phyloP scores from a whole-genome alignment of 768 basidiomycete genomes.

The Termitomyces sp. region DNA sequence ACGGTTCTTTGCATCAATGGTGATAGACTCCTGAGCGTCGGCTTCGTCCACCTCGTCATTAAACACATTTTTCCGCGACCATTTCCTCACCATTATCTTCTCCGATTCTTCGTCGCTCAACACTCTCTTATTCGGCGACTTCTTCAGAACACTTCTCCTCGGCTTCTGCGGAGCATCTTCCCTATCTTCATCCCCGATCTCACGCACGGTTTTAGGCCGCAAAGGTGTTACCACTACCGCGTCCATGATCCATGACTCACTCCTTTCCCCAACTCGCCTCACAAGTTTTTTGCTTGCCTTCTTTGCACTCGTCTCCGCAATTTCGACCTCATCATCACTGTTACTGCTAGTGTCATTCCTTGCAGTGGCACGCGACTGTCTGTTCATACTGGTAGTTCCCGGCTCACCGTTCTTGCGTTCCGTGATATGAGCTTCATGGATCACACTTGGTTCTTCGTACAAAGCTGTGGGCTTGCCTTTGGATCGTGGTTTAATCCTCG shows the following conservation, averaged over 20 bases:
- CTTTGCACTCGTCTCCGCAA: conserved; percentile 2
- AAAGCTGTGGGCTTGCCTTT: conserved; percentile 10
- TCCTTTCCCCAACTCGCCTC: conserved; percentile 10
- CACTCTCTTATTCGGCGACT: conserved; percentile 10
- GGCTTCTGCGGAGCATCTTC: conserved; percentile 4
- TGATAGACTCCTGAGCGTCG: conserved; percentile 12
- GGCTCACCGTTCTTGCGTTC: conserved; percentile 11
- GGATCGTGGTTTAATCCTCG: conserved; percentile 14
- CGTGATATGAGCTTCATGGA: conserved; percentile 3
- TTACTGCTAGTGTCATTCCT: conserved; percentile 7
- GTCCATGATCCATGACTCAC: conserved; percentile 13
- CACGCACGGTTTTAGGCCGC: conserved; percentile 1
- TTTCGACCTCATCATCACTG: conserved; percentile 14
- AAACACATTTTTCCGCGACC: not conserved
- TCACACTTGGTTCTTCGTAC: not conserved
- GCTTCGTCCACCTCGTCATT: conserved; percentile 2
- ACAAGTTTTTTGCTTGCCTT: conserved; percentile 13
- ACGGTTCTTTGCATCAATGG: not conserved
- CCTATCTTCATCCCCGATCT: not conserved
- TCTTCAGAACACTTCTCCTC: conserved; percentile 9
- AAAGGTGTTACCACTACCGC: conserved; percentile 7
- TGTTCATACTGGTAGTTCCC: conserved; percentile 7
- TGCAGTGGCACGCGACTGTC: not conserved
- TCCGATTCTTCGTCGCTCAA: conserved; percentile 9
- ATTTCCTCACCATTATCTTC: not conserved